Percentiles rank a stretch among this genome's conserved stretches.
Evolutionary conservation across 164 flowering plant genomes (phyloP).

Genomic region (Echeveria elegans): DNA sequence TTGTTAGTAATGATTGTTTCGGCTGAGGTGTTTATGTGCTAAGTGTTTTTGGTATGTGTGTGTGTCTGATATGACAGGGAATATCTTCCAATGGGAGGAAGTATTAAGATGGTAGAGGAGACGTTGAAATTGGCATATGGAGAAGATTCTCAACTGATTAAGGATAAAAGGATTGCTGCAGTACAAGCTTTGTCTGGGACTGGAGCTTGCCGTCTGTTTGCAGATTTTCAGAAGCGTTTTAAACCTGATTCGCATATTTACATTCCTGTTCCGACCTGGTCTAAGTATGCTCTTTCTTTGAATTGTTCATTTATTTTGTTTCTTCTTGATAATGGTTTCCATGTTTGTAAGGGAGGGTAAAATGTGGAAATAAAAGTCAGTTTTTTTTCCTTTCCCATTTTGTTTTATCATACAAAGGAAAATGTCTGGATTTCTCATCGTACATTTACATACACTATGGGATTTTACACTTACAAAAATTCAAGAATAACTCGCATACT

Average conservation of each 20-base stretch:
- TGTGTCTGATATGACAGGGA: constrained; percentile 43
- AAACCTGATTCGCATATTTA: constrained; percentile 84
- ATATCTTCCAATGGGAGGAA: constrained; percentile 99
- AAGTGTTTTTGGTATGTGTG: background rate
- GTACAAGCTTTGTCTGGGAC: constrained; percentile 94
- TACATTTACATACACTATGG: too few relatives aligned
- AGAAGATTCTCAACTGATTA: constrained; percentile 70
- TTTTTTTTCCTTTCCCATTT: too few relatives aligned
- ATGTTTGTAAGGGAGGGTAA: background rate
- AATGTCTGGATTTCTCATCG: too few relatives aligned
- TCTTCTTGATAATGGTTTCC: background rate
- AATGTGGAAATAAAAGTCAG: too few relatives aligned
- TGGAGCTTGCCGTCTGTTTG: constrained; percentile 95
- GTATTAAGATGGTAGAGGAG: constrained; percentile 74
- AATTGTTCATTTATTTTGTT: background rate
- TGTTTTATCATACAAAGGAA: too few relatives aligned
- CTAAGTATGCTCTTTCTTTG: constrained; percentile 37
- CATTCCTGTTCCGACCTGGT: constrained; percentile 93
- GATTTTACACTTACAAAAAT: too few relatives aligned
- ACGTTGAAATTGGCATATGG: constrained; percentile 92
- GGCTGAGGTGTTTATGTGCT: background rate
- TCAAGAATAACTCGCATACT: background rate
- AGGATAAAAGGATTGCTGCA: constrained; percentile 80
- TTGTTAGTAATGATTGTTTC: too few relatives aligned
- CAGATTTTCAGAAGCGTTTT: constrained; percentile 91